These are phyloP conservation scores for Trebouxiophyceae sp. DNA, from an alignment of 163 green algal species.

Conservation along the genomic window DNA sequence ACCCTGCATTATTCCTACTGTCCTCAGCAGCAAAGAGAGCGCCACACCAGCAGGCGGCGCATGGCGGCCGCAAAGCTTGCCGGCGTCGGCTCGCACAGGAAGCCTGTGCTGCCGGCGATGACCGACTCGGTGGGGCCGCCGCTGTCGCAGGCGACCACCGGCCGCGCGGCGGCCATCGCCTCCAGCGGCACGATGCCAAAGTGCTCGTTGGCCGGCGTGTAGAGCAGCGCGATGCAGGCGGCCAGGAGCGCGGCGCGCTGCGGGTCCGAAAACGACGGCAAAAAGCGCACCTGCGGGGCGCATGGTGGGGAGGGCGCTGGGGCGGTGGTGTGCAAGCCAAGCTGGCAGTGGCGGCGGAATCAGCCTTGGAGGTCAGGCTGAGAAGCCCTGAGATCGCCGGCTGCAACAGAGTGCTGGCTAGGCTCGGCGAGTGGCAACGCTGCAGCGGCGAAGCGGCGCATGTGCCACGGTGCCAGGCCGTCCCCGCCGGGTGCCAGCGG, in stretches of 20 bases:
- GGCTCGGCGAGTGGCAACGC: not conserved
- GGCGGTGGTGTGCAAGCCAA: too few species aligned
- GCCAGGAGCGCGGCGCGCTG: conserved; percentile 51
- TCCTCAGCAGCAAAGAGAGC: too few species aligned
- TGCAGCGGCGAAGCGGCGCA: too few species aligned
- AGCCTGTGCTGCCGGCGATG: conserved; percentile 53
- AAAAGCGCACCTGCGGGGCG: conserved; percentile 47
- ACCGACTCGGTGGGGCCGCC: conserved; percentile 86
- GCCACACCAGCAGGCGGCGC: conserved; percentile 30
- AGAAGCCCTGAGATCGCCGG: too few species aligned
- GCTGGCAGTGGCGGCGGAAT: too few species aligned
- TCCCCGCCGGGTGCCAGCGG: too few species aligned
- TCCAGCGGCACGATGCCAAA: conserved; percentile 98
- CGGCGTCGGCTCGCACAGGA: conserved; percentile 51
- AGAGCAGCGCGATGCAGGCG: conserved; percentile 64
- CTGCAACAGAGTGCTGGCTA: not conserved
- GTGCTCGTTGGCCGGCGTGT: conserved; percentile 91
- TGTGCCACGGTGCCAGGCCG: too few species aligned
- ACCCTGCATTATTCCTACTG: too few species aligned
- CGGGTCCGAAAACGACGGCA: conserved; percentile 71
- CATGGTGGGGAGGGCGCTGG: too few species aligned
- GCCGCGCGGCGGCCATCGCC: conserved; percentile 76
- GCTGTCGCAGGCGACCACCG: conserved; percentile 84
- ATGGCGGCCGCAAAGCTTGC: conserved; percentile 54
- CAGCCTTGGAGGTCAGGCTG: too few species aligned